Evolutionary conservation across 2,329 filamentous ascomycete species (phyloP).

Genomic region (Fusarium tanahbumbuense): DNA sequence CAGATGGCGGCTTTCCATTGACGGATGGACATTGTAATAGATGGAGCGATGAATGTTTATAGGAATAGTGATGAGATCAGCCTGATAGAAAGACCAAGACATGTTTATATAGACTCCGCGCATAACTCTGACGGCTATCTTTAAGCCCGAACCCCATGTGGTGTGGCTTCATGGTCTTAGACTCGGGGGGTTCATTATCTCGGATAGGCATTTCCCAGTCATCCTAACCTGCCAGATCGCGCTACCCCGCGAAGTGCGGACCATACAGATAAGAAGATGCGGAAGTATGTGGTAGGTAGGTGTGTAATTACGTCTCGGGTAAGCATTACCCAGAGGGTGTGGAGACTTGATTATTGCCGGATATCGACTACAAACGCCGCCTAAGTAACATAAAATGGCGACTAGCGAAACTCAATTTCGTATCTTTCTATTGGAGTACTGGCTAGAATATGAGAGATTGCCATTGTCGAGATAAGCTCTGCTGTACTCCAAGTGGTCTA

Average conservation of each 20-base stretch:
- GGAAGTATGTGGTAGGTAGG: not conserved
- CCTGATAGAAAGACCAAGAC: not conserved
- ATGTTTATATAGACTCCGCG: not conserved
- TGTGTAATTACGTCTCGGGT: not conserved
- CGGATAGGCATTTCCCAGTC: conserved; percentile 4
- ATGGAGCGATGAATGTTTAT: not conserved
- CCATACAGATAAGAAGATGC: not conserved
- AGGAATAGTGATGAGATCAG: not conserved
- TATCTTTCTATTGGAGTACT: no score
- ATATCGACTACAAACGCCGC: not conserved
- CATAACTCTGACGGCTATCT: no score
- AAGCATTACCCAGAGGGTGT: conserved; percentile 1
- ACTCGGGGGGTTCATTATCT: not conserved
- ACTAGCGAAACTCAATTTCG: not conserved
- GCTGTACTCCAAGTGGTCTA: not conserved
- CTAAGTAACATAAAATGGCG: not conserved
- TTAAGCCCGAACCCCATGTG: not conserved
- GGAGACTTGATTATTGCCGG: not conserved
- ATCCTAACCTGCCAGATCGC: not conserved
- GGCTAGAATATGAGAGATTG: not conserved
- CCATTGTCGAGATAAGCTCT: not conserved
- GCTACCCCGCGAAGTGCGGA: not conserved
- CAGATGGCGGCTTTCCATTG: not conserved
- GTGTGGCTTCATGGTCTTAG: not conserved
- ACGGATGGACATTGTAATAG: not conserved